These are phyloP conservation scores for Boletus sp. DNA, from an alignment of 768 basidiomycete species.

Conservation along the genomic window DNA sequence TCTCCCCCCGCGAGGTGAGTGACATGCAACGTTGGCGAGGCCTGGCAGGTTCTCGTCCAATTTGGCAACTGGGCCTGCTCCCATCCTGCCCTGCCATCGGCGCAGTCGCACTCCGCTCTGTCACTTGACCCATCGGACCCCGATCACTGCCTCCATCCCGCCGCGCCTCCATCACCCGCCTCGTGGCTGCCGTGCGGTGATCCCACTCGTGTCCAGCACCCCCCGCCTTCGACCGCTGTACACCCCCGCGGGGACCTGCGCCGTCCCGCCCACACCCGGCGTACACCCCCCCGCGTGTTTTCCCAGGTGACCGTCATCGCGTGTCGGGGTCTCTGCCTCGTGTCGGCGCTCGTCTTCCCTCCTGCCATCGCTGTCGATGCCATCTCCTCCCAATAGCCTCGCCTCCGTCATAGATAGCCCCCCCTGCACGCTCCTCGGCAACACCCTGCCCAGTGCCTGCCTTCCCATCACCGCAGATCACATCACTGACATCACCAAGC, in stretches of 20 bases:
- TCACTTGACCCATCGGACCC: conserved; percentile 12
- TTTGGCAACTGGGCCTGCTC: conserved; percentile 8
- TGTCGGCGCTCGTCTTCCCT: conserved; percentile 28
- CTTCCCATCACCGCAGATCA: conserved; percentile 19
- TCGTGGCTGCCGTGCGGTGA: conserved; percentile 19
- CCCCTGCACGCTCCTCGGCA: too few relatives aligned
- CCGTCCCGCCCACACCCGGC: not conserved
- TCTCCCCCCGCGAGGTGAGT: conserved; percentile 19
- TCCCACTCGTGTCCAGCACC: too few relatives aligned
- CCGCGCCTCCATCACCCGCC: conserved; percentile 20
- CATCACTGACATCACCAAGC: conserved; percentile 21
- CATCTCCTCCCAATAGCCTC: too few relatives aligned
- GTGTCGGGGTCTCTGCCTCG: conserved; percentile 31
- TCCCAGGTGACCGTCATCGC: conserved; percentile 10
- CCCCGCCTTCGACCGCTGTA: too few relatives aligned
- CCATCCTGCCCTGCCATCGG: conserved; percentile 16
- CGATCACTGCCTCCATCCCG: conserved; percentile 19
- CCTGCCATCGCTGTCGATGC: too few relatives aligned
- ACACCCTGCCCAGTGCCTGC: not conserved
- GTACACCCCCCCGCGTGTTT: conserved; percentile 10
- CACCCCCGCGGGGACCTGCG: not conserved
- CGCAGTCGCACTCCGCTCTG: conserved; percentile 6
- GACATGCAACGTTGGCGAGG: conserved; percentile 32
- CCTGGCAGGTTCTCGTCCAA: conserved; percentile 12
- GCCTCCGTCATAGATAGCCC: conserved; percentile 9